Evolutionary conservation across 192 early-diverging fungal genomes (phyloP).

Genomic region (Thamnidium elegans): DNA sequence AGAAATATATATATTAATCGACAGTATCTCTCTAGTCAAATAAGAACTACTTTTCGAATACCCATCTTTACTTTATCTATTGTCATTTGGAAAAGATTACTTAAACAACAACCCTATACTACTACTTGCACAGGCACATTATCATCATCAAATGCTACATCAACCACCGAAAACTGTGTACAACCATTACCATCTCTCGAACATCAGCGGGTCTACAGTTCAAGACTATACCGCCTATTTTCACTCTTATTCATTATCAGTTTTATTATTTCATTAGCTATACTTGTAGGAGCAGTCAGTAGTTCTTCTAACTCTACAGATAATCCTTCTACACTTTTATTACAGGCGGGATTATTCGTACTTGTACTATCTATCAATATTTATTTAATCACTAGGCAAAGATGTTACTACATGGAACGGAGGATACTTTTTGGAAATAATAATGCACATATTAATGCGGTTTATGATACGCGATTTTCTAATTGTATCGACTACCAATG

Average conservation of each 20-base stretch:
- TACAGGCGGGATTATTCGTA: constrained; percentile 32
- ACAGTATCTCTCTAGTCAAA: constrained; percentile 33
- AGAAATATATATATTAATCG: constrained; percentile 35
- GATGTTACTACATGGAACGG: constrained; percentile 33
- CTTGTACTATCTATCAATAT: constrained; percentile 40
- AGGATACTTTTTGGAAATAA: constrained; percentile 32
- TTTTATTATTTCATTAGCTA: constrained; percentile 23
- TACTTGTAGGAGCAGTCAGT: constrained; percentile 29
- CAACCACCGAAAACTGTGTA: neutral
- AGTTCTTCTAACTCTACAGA: neutral
- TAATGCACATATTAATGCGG: constrained; percentile 35
- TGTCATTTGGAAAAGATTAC: constrained; percentile 21
- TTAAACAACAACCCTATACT: neutral
- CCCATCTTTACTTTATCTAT: constrained; percentile 27
- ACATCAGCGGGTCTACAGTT: constrained; percentile 27
- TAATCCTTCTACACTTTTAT: constrained; percentile 2
- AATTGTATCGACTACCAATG: constrained; percentile 49
- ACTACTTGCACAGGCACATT: too few species aligned
- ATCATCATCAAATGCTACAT: neutral
- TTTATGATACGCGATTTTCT: constrained; percentile 30
- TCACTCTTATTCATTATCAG: constrained; percentile 31
- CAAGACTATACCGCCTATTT: constrained; percentile 32
- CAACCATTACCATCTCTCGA: constrained; percentile 24
- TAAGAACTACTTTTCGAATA: constrained; percentile 27
- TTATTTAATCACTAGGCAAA: constrained; percentile 35